Evolutionary conservation across 192 early-diverging fungal species (phyloP).

Genomic region (Radiomyces spectabilis): DNA sequence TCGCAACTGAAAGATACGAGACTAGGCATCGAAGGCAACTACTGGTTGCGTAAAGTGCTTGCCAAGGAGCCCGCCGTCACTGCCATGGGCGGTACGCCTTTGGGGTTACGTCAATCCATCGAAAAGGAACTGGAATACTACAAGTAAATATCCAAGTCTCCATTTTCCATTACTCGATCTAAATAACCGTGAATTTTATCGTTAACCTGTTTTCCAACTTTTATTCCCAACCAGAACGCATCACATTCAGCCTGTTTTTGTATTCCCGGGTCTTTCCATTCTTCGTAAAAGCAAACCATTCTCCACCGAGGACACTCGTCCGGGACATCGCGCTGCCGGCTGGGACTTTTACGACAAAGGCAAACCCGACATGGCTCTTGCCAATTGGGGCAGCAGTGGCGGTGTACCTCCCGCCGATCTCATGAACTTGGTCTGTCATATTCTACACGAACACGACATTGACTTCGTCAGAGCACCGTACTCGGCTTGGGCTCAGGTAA

Average conservation of each 20-base stretch:
- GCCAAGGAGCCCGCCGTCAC: constrained; percentile 49
- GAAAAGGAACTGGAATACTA: constrained; percentile 58
- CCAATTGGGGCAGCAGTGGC: constrained; percentile 43
- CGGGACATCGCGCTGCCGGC: constrained; percentile 47
- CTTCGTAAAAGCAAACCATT: constrained; percentile 66
- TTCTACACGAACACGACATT: constrained; percentile 55
- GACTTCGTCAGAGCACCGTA: constrained; percentile 80
- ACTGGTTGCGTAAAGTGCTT: constrained; percentile 69
- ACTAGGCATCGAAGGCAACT: constrained; percentile 73
- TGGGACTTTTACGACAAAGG: constrained; percentile 65
- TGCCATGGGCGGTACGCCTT: constrained; percentile 63
- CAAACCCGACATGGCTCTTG: constrained; percentile 49
- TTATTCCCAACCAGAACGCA: constrained; percentile 30
- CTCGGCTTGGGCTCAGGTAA: constrained; percentile 66
- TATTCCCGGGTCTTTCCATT: constrained; percentile 66
- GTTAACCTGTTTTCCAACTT: not conserved
- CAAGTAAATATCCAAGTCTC: constrained; percentile 30
- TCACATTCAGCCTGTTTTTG: constrained; percentile 68
- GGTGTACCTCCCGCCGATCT: constrained; percentile 56
- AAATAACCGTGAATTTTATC: not conserved
- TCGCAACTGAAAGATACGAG: constrained; percentile 53
- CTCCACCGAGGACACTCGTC: constrained; percentile 54
- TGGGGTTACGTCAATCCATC: constrained; percentile 47
- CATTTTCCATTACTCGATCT: not conserved
- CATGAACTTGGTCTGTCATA: constrained; percentile 57